Conservation (phyloP, 2,329 filamentous ascomycete genomes). For the Shiraia sp. region DNA sequence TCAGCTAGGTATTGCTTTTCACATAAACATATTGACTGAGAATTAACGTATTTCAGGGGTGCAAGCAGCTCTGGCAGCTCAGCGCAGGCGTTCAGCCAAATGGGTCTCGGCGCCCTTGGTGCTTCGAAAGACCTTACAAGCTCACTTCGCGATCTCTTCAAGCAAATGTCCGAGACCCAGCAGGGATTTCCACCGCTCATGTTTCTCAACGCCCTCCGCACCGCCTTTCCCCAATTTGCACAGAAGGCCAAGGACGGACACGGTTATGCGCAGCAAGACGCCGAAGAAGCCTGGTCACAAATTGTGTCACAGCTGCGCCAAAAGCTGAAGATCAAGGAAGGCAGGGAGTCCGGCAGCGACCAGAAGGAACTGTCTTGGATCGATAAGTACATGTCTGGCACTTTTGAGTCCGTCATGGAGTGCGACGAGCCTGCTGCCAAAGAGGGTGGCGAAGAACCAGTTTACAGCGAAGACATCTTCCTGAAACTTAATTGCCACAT, state of each 20-base stretch:
- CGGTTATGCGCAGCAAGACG: slow-evolving; percentile 96
- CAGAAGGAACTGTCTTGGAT: slow-evolving; percentile 69
- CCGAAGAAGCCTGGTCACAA: slow-evolving; percentile 97
- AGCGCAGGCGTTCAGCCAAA: slow-evolving; percentile 47
- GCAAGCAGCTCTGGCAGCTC: slow-evolving; percentile 36
- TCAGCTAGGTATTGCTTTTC: slow-evolving; percentile 40
- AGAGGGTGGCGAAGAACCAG: slow-evolving; percentile 72
- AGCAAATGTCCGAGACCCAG: slow-evolving; percentile 86
- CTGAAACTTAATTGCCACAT: slow-evolving; percentile 97
- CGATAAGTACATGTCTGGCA: slow-evolving; percentile 86
- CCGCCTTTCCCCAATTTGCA: slow-evolving; percentile 87
- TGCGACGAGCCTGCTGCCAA: slow-evolving; percentile 82
- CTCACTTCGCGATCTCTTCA: slow-evolving; percentile 81
- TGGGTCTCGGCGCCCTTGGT: slow-evolving; percentile 62
- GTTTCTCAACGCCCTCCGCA: slow-evolving; percentile 80
- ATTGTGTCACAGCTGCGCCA: slow-evolving; percentile 82
- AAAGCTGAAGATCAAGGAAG: slow-evolving; percentile 69
- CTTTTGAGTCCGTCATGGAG: slow-evolving; percentile 75
- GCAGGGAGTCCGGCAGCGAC: slow-evolving; percentile 38
- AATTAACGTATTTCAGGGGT: slow-evolving; percentile 27
- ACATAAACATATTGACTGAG: neutral
- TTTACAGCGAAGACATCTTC: slow-evolving; percentile 73
- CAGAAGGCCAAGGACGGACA: slow-evolving; percentile 81
- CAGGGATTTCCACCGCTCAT: slow-evolving; percentile 80
- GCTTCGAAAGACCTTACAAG: slow-evolving; percentile 72